Conservation (phyloP, 1,284 basidiomycete genomes). For the Psilocybe mexicana region DNA sequence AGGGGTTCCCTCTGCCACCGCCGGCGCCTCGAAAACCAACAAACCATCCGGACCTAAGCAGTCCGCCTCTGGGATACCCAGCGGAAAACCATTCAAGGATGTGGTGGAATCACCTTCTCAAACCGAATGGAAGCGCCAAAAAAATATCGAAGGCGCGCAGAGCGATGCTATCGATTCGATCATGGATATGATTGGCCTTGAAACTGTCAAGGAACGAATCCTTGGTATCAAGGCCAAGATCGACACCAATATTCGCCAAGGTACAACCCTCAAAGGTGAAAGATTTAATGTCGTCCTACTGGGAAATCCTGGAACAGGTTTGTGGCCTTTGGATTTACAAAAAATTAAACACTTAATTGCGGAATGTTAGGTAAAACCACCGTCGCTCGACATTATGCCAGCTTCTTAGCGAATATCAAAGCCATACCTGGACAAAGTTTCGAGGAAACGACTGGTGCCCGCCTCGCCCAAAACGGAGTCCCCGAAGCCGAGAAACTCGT, state of each 20-base stretch:
- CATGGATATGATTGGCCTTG: conserved; percentile 61
- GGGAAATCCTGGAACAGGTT: conserved; percentile 66
- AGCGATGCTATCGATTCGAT: conserved; percentile 51
- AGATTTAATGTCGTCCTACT: conserved; percentile 56
- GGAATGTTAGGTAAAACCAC: conserved; percentile 10
- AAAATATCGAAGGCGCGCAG: conserved; percentile 43
- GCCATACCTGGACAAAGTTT: conserved; percentile 57
- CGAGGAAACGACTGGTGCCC: conserved; percentile 61
- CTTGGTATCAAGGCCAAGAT: conserved; percentile 52
- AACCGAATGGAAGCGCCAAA: conserved; percentile 50
- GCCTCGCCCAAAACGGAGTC: conserved; percentile 58
- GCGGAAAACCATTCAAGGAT: conserved; percentile 5
- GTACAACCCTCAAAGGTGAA: conserved; percentile 46
- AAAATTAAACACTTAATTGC: neutral
- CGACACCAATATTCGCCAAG: conserved; percentile 48
- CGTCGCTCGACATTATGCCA: conserved; percentile 61
- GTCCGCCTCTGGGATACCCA: neutral
- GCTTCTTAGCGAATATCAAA: conserved; percentile 55
- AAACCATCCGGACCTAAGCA: no score
- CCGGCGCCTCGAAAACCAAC: neutral
- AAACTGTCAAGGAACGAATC: conserved; percentile 53
- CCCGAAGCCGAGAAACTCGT: conserved; percentile 49
- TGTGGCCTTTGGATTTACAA: conserved; percentile 3
- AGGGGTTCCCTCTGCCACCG: neutral
- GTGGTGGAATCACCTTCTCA: conserved; percentile 33